phyloP scores from a whole-genome alignment of 2,329 filamentous ascomycete species.

The Nothomitra cinnamomea region DNA sequence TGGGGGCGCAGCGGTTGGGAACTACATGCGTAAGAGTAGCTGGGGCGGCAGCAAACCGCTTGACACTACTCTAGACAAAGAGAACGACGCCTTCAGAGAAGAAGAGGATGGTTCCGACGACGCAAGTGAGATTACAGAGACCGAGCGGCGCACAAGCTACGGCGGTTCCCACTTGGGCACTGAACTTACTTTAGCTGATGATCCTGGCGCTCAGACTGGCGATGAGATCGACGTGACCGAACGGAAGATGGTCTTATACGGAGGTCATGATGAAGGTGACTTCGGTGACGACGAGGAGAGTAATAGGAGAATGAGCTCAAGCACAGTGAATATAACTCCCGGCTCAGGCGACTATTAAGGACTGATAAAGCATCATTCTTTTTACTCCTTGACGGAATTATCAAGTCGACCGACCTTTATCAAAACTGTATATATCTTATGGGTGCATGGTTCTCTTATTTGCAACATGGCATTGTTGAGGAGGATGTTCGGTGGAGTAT shows the following conservation, averaged over 20 bases:
- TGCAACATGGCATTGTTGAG: too few relatives aligned
- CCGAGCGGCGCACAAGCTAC: not conserved
- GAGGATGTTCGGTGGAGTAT: too few relatives aligned
- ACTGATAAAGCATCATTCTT: too few relatives aligned
- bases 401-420: too few relatives aligned
- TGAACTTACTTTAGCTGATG: not conserved
- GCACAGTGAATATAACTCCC: not conserved
- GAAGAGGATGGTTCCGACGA: not conserved
- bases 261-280: not conserved
- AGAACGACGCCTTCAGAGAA: not conserved
- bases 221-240: not conserved
- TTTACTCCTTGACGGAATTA: too few relatives aligned
- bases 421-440: too few relatives aligned
- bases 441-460: too few relatives aligned
- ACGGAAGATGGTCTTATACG: not conserved
- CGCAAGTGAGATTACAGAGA: not conserved
- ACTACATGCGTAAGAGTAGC: slow-evolving; percentile 30
- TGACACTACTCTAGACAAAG: not conserved
- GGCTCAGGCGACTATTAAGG: not conserved
- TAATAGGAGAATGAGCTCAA: not conserved
- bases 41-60: not conserved
- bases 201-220: not conserved
- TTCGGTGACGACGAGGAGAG: not conserved
- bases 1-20: slow-evolving; percentile 35
- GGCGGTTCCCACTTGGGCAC: not conserved